Conservation (phyloP, 352 stramenopile species). For the Phytopythium delawarense region DNA sequence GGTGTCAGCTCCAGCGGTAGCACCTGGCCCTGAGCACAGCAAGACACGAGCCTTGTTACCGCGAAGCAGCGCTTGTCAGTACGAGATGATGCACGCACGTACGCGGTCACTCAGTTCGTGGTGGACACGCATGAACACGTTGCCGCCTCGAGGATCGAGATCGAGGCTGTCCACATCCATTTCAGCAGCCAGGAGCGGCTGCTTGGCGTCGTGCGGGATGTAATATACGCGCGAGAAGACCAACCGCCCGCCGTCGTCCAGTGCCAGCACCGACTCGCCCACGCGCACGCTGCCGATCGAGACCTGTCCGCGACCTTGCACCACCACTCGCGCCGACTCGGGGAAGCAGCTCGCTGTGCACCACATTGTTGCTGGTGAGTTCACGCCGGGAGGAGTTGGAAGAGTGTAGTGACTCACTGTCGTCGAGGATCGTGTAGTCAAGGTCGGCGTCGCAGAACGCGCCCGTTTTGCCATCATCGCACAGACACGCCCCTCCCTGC, state of each 20-base stretch:
- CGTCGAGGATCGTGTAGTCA: constrained; percentile 46
- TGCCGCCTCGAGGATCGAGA: not conserved
- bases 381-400: too few species aligned
- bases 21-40: constrained; percentile 12
- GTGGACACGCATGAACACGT: constrained; percentile 28
- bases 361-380: constrained; percentile 3
- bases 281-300: constrained; percentile 24
- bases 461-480: constrained; percentile 48
- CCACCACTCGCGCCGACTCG: constrained; percentile 33
- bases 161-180: not conserved
- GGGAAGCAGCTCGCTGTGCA: constrained; percentile 55
- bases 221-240: constrained; percentile 64
- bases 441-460: constrained; percentile 50
- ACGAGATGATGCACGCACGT: not conserved
- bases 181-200: not conserved
- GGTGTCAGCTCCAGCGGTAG: constrained; percentile 37
- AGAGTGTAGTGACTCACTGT: constrained; percentile 16
- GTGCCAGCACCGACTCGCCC: constrained; percentile 50
- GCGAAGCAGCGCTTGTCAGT: not conserved
- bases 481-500: constrained; percentile 62
- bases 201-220: constrained; percentile 44
- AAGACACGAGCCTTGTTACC: not conserved
- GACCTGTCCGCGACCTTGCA: constrained; percentile 14
- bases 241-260: constrained; percentile 26
- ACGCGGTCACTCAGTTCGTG: constrained; percentile 19